Evolutionary conservation across 2,329 filamentous ascomycete species (phyloP).

Genomic region (Huntiella savannae): DNA sequence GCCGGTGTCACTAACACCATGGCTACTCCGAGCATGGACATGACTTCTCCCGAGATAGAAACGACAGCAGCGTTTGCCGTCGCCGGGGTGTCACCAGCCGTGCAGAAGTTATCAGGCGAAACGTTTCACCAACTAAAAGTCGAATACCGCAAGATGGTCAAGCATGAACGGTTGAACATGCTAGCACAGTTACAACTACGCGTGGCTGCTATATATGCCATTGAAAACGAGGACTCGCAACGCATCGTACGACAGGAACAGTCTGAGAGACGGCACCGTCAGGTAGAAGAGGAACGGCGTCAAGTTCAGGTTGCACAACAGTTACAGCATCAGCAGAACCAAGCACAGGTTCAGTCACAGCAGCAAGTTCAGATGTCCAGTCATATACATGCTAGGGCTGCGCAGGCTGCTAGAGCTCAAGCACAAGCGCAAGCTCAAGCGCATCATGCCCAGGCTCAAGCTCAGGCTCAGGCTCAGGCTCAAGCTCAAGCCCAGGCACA

Average conservation of each 20-base stretch:
- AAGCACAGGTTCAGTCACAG: slow-evolving; percentile 6
- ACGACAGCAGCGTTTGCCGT: slow-evolving; percentile 22
- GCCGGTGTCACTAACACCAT: background rate
- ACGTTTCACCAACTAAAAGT: slow-evolving; percentile 26
- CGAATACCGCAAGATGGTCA: slow-evolving; percentile 25
- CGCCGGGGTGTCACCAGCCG: slow-evolving; percentile 21
- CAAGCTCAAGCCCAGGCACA: slow-evolving; percentile 8
- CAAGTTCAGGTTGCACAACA: slow-evolving; percentile 8
- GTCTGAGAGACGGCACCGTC: slow-evolving; percentile 21
- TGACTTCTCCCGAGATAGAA: slow-evolving; percentile 19
- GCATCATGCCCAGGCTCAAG: background rate
- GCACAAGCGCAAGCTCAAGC: background rate
- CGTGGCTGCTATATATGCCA: slow-evolving; percentile 25
- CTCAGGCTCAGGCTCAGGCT: background rate
- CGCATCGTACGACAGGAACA: slow-evolving; percentile 22
- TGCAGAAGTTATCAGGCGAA: slow-evolving; percentile 23
- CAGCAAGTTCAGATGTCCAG: background rate
- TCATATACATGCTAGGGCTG: background rate
- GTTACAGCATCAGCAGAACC: slow-evolving; percentile 12
- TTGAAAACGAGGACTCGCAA: slow-evolving; percentile 26
- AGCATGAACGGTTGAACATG: slow-evolving; percentile 21
- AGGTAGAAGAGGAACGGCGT: slow-evolving; percentile 20
- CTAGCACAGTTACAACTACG: slow-evolving; percentile 24
- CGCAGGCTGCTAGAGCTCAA: slow-evolving; percentile 6
- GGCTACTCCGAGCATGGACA: slow-evolving; percentile 5